A percentile compares a stretch with the other conserved stretches of the same genome.
Conservation (phyloP, 1,284 basidiomycete species). For the Ustilago shanxiensis region DNA sequence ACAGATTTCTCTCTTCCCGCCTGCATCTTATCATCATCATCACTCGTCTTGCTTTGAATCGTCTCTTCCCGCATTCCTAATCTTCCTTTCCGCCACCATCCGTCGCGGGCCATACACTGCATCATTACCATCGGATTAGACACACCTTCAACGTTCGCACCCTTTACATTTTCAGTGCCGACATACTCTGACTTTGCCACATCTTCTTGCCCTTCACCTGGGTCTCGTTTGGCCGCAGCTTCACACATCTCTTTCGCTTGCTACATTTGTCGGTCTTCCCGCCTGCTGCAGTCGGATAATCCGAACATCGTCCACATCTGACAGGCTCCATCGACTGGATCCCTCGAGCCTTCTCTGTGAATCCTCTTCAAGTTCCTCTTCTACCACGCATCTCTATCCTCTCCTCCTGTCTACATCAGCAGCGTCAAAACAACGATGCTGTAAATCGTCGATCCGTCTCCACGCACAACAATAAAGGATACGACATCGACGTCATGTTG, state of each 20-base stretch:
- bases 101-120: background rate
- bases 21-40: background rate
- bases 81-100: conserved; percentile 1
- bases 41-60: background rate
- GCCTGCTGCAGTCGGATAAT: no score
- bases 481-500: conserved; percentile 7
- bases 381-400: no score
- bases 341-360: background rate
- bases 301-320: no score
- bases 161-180: background rate
- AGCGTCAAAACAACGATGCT: background rate
- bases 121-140: background rate
- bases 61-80: background rate
- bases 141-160: background rate
- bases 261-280: conserved; percentile 7
- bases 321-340: no score
- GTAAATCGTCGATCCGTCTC: background rate
- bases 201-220: background rate
- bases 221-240: background rate
- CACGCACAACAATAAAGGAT: background rate
- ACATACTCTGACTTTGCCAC: background rate
- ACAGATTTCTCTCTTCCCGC: background rate
- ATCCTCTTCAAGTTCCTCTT: no score
- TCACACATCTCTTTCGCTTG: background rate
- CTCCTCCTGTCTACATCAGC: background rate